Conservation (phyloP, 805 yeast genomes). For the Komagataella populi region DNA sequence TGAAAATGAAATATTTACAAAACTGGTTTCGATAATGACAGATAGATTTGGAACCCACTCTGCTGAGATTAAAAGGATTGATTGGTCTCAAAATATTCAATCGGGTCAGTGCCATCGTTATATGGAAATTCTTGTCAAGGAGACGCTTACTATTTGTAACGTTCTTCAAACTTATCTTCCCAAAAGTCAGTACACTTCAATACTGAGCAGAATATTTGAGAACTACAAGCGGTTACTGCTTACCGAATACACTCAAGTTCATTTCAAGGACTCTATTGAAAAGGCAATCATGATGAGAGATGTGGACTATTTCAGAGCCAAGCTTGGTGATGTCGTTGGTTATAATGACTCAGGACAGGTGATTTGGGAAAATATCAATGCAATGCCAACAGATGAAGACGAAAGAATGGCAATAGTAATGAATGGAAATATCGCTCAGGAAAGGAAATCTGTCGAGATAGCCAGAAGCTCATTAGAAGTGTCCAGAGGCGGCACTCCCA, state of each 20-base stretch:
- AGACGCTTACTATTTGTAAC: constrained; percentile 48
- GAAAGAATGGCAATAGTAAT: constrained; percentile 29
- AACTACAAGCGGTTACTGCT: constrained; percentile 43
- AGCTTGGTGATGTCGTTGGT: constrained; percentile 42
- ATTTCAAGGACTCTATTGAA: constrained; percentile 34
- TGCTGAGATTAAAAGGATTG: constrained; percentile 26
- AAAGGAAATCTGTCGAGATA: background rate
- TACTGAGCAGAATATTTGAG: constrained; percentile 37
- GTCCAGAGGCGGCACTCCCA: background rate
- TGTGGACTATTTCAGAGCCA: constrained; percentile 50
- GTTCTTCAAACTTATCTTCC: constrained; percentile 48
- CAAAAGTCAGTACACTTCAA: constrained; percentile 26
- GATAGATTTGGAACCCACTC: constrained; percentile 46
- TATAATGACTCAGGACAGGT: constrained; percentile 50
- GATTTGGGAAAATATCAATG: constrained; percentile 46
- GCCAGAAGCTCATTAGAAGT: background rate
- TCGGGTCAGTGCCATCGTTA: constrained; percentile 40
- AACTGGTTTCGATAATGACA: constrained; percentile 56
- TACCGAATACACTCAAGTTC: constrained; percentile 34
- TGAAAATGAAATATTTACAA: constrained; percentile 45
- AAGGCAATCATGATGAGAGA: constrained; percentile 45
- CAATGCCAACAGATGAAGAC: constrained; percentile 36
- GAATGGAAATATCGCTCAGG: constrained; percentile 21
- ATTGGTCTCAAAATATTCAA: constrained; percentile 34
- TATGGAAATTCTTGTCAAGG: constrained; percentile 54